Evolutionary conservation across 2,329 filamentous ascomycete genomes (phyloP).

Genomic region (Macrophomina phaseolina): DNA sequence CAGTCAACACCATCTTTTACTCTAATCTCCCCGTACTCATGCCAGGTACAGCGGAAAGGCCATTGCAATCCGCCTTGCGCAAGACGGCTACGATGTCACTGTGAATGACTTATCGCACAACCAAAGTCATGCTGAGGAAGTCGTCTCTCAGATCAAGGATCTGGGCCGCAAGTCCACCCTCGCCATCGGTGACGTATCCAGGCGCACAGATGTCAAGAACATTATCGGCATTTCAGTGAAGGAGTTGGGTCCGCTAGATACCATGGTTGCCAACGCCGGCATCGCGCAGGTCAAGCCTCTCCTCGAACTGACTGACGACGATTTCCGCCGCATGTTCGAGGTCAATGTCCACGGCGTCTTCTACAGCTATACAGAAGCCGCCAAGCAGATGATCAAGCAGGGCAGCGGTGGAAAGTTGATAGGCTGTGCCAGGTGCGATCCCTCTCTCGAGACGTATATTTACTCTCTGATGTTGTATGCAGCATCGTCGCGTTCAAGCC

Average conservation of each 20-base stretch:
- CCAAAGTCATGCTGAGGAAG: constrained; percentile 57
- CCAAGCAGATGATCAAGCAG: constrained; percentile 69
- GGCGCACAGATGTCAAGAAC: constrained; percentile 56
- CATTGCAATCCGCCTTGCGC: constrained; percentile 67
- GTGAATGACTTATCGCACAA: constrained; percentile 67
- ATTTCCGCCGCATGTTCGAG: constrained; percentile 65
- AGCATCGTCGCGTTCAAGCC: constrained; percentile 66
- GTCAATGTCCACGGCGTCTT: constrained; percentile 71
- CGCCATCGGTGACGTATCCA: constrained; percentile 67
- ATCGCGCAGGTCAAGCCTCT: constrained; percentile 63
- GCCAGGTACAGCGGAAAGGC: constrained; percentile 59
- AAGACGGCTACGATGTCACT: constrained; percentile 70
- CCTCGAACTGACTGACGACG: constrained; percentile 62
- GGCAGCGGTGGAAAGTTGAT: constrained; percentile 57
- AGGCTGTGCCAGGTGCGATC: constrained; percentile 52
- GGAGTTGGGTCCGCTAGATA: constrained; percentile 59
- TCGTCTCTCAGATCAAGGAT: constrained; percentile 59
- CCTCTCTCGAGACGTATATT: too few species aligned
- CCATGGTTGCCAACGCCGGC: constrained; percentile 67
- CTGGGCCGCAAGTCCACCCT: constrained; percentile 59
- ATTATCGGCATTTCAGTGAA: constrained; percentile 60
- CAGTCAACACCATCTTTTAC: constrained; percentile 20
- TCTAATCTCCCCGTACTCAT: not conserved
- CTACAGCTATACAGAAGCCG: constrained; percentile 68
- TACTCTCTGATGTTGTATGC: not conserved